Evolutionary conservation across 2,329 filamentous ascomycete genomes (phyloP), one percentile per base, ranked within the genome.

Genomic region (Microascus cirrosus): DNA sequence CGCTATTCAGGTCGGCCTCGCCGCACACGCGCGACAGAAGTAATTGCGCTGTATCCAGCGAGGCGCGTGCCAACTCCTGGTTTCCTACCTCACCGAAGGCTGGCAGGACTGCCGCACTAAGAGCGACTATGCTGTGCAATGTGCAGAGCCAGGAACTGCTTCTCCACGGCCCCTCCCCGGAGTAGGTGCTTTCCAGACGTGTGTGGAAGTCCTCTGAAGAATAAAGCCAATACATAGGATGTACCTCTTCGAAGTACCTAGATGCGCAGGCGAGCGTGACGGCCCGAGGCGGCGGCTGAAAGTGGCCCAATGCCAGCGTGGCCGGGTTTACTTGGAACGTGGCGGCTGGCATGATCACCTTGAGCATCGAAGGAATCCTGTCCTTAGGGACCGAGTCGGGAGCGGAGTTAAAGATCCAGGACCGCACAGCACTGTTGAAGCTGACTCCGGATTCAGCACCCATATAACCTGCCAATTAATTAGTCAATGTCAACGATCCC

Each of bases 241-340:
- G 55, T 3, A 56, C n/a, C 45, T 56, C 42, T 42, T 56, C 55
- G 36, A 56, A 56, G 45, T n/a, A n/a, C n/a, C n/a, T n/a, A n/a
- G n/a, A n/a, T n/a, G n/a, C n/a, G n/a, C n/a, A n/a, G n/a, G n/a
- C n/a, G n/a, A n/a, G n/a, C n/a, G n/a, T n/a, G n/a, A n/a, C n/a
- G n/a, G n/a, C n/a, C n/a, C n/a, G n/a, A n/a, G n/a, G n/a, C n/a
- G n/a, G n/a, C n/a, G n/a, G n/a, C n/a, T n/a, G n/a, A n/a, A n/a
- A n/a, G n/a, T n/a, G n/a, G n/a, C n/a, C n/a, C n/a, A n/a, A n/a
- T n/a, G n/a, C n/a, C n/a, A n/a, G n/a, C n/a, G n/a, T n/a, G n/a
- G n/a, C 34, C 34, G 13, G 34, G 34, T 36, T 36, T 36, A 36
- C 7, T 36, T 13, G 34, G 34, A 36, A 18, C 24, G 8, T 51